Evolutionary conservation across 1,284 basidiomycete genomes (phyloP), one percentile per base, ranked within the genome.

Genomic region (Ceratobasidium sp.): DNA sequence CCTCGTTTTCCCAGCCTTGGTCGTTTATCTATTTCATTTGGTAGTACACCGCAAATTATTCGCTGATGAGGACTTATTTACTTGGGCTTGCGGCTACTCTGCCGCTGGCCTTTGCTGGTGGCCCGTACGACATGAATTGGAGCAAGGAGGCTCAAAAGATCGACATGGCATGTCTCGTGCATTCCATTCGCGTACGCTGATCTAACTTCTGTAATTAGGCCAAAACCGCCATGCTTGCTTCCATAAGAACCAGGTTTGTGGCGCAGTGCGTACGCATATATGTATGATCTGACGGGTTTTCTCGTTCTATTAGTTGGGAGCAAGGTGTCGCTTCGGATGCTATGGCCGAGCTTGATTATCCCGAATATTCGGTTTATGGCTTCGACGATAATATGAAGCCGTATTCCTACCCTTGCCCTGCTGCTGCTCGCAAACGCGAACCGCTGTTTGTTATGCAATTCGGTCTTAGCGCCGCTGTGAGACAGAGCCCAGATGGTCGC

Each of bases 241-340:
- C 77, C 30, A 77, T 78, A 36, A 76, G 77, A 6, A 77, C 77
- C 8, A 77, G 76, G 76, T 76, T 26, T 9, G 62, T 72, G 43
- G 21, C 23, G 23, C 43, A 23, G n/a, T 34, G 21, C 30, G n/a
- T 23, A 21, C 26, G 12, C 34, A 2, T 16, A 65, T 28, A 14
- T 16, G 14, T n/a, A n/a, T 43, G 14, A 48, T 32, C n/a, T 21
- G 8, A 21, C 18, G 8, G n/a, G n/a, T n/a, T n/a, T n/a, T n/a
- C n/a, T 6, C 36, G 34, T 30, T 28, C 18, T 21, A 41, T 14
- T 55, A 80, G 79, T 55, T 80, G 79, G 79, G 79, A 80, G 75
- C 79, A 80, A 73, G 79, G 79, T 21, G 79, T 78, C 18, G 79
- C 79, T 10, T 76, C 76, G 1, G 75, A 74, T 3, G 78, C 76